Percentiles rank a stretch among this genome's conserved stretches.
Evolutionary conservation across 2,329 filamentous ascomycete genomes (phyloP).

Genomic region (Neofusicoccum ribis): DNA sequence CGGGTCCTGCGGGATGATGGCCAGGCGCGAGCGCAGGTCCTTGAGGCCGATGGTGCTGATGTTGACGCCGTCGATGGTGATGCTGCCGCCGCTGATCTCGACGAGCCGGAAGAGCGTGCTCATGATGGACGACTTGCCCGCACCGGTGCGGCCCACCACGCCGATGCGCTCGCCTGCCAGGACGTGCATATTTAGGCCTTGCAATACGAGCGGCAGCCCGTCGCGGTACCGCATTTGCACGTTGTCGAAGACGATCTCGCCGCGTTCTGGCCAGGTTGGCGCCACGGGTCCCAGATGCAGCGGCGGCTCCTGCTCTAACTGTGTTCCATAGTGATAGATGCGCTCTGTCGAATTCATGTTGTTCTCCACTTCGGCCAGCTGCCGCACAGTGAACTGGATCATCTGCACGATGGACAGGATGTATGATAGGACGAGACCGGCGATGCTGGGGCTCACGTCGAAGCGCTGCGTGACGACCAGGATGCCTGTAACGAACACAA

Average conservation of each 20-base stretch:
- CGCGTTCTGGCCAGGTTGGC: conserved; percentile 79
- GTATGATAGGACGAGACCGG: conserved; percentile 86
- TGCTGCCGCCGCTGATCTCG: conserved; percentile 49
- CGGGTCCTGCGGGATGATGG: conserved; percentile 83
- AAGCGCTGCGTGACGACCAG: conserved; percentile 91
- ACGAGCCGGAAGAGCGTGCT: conserved; percentile 73
- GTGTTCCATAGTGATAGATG: conserved; percentile 82
- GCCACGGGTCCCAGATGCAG: conserved; percentile 72
- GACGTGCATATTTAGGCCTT: conserved; percentile 64
- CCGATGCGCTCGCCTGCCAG: conserved; percentile 76
- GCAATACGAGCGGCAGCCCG: conserved; percentile 51
- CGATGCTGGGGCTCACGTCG: conserved; percentile 78
- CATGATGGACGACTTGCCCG: conserved; percentile 84
- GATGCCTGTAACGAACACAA: conserved; percentile 87
- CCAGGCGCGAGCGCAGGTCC: conserved; percentile 72
- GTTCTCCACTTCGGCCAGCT: conserved; percentile 94
- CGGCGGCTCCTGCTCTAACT: conserved; percentile 87
- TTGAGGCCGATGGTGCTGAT: conserved; percentile 74
- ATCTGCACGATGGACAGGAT: conserved; percentile 92
- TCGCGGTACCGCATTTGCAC: conserved; percentile 55
- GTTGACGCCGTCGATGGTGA: conserved; percentile 52
- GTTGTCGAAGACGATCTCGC: conserved; percentile 60
- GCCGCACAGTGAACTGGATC: conserved; percentile 92
- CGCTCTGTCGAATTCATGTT: conserved; percentile 97
- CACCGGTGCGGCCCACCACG: conserved; percentile 78